Evolutionary conservation across 2,329 filamentous ascomycete genomes (phyloP).

Genomic region (Aspergillus alliaceus): DNA sequence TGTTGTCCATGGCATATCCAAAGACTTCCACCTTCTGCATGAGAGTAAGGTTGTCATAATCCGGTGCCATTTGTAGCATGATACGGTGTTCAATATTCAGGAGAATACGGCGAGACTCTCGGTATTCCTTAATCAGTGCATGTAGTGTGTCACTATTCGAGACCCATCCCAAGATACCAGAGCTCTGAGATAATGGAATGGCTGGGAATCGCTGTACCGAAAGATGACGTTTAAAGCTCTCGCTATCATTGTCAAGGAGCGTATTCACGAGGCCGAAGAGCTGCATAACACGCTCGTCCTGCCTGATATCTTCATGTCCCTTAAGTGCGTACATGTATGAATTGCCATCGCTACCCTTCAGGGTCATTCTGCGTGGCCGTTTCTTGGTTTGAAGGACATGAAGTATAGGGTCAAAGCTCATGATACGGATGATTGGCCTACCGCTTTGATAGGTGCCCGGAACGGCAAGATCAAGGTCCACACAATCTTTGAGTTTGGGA

Average conservation of each 20-base stretch:
- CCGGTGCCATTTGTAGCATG: conserved; percentile 99
- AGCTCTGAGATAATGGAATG: conserved; percentile 96
- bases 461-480: conserved; percentile 88
- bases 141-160: conserved; percentile 97
- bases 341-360: conserved; percentile 84
- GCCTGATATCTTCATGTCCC: conserved; percentile 98
- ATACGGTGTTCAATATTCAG: conserved; percentile 99
- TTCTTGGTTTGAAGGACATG: conserved; percentile 97
- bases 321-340: conserved; percentile 90
- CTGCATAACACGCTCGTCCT: conserved; percentile 99
- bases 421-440: conserved; percentile 77
- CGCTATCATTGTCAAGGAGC: conserved; percentile 85
- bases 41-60: conserved; percentile 96
- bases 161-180: conserved; percentile 92
- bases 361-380: conserved; percentile 82
- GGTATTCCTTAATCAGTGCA: conserved; percentile 94
- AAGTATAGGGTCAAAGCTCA: conserved; percentile 85
- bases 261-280: conserved; percentile 98
- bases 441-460: conserved; percentile 88
- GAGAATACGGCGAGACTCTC: conserved; percentile 93
- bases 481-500: conserved; percentile 82
- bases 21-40: conserved; percentile 99
- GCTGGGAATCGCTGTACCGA: conserved; percentile 94
- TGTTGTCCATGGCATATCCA: conserved; percentile 98
- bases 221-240: conserved; percentile 95